Base-by-base conservation (phyloP, 495 filamentous ascomycete species). In the Bryoglossum gracile region DNA sequence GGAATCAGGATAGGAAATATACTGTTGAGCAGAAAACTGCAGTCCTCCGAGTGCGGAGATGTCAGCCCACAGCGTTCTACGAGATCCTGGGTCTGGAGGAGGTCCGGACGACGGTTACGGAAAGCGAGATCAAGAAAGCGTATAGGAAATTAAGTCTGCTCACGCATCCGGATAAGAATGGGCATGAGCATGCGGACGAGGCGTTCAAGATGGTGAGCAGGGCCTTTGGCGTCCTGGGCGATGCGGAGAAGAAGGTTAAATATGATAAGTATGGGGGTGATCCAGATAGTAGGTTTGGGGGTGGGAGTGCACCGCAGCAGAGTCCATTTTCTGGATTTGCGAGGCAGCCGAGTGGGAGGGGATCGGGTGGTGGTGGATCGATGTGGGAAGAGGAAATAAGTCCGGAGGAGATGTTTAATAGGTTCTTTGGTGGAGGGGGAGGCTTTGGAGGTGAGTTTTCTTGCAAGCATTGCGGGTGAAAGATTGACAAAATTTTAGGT, bases 111-210 rank as follows among this genome's bases (percentile, higher is more conserved):
- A 73, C 82, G 34, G 86, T 84, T 46, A 81, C 75, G 16, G 83
- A 92, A 38, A 71, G 71, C 41, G 87, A 94, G 56, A 84, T 98
- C 65, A 98, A 96, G 60, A 89, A 92, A 63, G 90, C 92, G 10
- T 98, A 98, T 70, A 79, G 86, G 60, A 96, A 94, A 63, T 76
- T 87, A 54, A 87, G 85, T 49, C 66, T 98, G 50, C 74, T 84
- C 53, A 89, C 94, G 56, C 92, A 98, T 68, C 92, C 92, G 53
- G 91, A 95, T 78, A 89, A 98, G 73, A 98, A 96, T 71, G 90
- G 88, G n/a, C 89, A 94, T 66, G 86, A 91, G 23, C 83, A 90
- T 26, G 90, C 92, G 46, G 92, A 95, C 66, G 92, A 98, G 68
- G 92, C 92, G 18, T 98, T 98, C 67, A 97, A 97, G 68, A 91